Base-by-base conservation (phyloP, 805 yeast species). In the Priceomyces carsonii region DNA sequence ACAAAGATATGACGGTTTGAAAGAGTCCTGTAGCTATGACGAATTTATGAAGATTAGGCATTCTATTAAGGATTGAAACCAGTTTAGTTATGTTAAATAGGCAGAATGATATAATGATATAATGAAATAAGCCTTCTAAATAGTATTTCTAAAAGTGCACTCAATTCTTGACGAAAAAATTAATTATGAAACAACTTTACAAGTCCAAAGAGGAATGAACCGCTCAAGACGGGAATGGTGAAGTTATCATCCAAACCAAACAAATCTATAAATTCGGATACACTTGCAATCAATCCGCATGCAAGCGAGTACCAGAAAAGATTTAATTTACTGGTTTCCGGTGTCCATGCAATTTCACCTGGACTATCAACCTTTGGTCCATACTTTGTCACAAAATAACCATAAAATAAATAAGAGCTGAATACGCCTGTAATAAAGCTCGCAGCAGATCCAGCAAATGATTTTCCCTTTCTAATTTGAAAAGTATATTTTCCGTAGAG, bases 141-240 rank as follows among this genome's bases (percentile, higher is more conserved):
- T 21, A 21, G 24, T 21, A n/a, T 21, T 21, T 7, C 5, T 18
- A 20, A 12, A 8, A 16, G 13, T 14, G 10, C n/a, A 10, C 30
- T 32, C 15, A 6, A n/a, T 21, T 21, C n/a, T n/a, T n/a, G n/a
- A n/a, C n/a, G n/a, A n/a, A n/a, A n/a, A 21, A n/a, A 21, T 9
- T n/a, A 21, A 21, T n/a, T n/a, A n/a, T 38, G 39, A 20, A 38
- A 38, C 14, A 50, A 36, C 44, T 54, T 58, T 24, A 82, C 71
- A 14, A 77, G 69, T 17, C 59, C 61, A 51, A 71, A 70, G 44
- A 89, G 66, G 47, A 84, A 79, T 4, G 73, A 53, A 5, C 95
- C 82, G 14, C 96, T 82, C 27, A 91, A 61, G 1, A 87, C 87
- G 5, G 99, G 99, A 40, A 93, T 91, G 30, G 98, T 90, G 50